These are phyloP conservation scores for Poronia punctata DNA, from an alignment of 495 filamentous ascomycete genomes.

Conservation along the genomic window DNA sequence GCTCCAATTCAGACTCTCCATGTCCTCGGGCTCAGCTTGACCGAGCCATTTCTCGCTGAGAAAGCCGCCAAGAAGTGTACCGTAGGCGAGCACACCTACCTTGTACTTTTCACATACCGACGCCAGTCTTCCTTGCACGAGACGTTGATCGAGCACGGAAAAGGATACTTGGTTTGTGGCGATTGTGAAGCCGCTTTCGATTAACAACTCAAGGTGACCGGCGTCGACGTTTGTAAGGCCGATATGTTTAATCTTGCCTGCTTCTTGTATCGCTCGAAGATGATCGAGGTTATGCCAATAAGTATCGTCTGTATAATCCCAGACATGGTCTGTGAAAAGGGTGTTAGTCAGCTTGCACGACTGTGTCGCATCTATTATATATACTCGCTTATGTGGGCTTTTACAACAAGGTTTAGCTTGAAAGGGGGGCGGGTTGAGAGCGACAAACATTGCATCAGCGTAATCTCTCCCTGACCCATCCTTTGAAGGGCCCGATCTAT, in stretches of 20 bases:
- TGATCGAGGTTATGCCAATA: constrained; percentile 26
- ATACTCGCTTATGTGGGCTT: too few species aligned
- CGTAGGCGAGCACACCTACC: constrained; percentile 34
- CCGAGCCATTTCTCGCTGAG: constrained; percentile 32
- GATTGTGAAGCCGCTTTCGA: constrained; percentile 26
- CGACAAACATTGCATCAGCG: constrained; percentile 14
- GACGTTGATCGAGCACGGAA: constrained; percentile 29
- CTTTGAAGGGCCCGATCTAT: constrained; percentile 9
- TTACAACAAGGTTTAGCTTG: too few species aligned
- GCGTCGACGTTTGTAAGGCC: constrained; percentile 36
- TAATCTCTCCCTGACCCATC: constrained; percentile 7
- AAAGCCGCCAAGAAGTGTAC: constrained; percentile 31
- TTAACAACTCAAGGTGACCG: constrained; percentile 24
- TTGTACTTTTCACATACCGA: constrained; percentile 22
- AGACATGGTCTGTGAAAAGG: constrained; percentile 9
- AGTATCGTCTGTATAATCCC: constrained; percentile 22
- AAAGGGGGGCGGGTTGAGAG: too few species aligned
- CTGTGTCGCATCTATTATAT: too few species aligned
- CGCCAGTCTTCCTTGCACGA: constrained; percentile 22
- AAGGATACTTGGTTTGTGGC: constrained; percentile 31
- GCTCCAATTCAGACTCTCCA: constrained; percentile 28
- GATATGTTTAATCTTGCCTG: constrained; percentile 20
- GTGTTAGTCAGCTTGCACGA: too few species aligned
- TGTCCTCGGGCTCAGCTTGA: constrained; percentile 22
- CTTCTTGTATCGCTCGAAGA: constrained; percentile 22